A percentile compares a stretch with the other conserved stretches of the same genome.
phyloP scores from a whole-genome alignment of 306 rosid species.

The Calophaca sinica region DNA sequence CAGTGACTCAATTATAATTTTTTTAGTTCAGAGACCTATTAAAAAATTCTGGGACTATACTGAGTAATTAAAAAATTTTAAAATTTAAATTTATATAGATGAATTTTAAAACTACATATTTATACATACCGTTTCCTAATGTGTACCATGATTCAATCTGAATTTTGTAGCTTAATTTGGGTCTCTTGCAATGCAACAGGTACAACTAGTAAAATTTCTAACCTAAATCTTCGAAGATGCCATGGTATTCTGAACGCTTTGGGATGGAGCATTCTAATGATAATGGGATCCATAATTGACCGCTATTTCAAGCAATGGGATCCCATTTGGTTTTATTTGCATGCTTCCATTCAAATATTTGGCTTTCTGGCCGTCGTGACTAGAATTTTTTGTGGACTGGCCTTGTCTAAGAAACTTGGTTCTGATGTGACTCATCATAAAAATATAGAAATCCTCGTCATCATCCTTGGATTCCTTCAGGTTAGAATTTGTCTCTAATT shows the following conservation, averaged over 20 bases:
- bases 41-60: too few species aligned
- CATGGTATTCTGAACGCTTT: slow-evolving; percentile 43
- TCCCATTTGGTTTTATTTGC: slow-evolving; percentile 53
- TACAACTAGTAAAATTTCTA: neutral
- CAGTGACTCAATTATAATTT: too few species aligned
- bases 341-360: slow-evolving; percentile 44
- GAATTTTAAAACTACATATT: too few species aligned
- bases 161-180: neutral
- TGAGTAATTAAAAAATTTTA: too few species aligned
- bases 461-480: slow-evolving; percentile 49
- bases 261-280: slow-evolving; percentile 46
- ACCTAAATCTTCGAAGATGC: slow-evolving; percentile 34
- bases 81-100: too few species aligned
- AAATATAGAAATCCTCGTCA: slow-evolving; percentile 43
- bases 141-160: neutral
- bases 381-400: slow-evolving; percentile 43
- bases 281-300: slow-evolving; percentile 43
- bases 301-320: slow-evolving; percentile 49
- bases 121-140: too few species aligned
- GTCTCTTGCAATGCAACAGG: too few species aligned
- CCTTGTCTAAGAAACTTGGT: slow-evolving; percentile 31
- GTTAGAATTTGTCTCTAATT: slow-evolving; percentile 17
- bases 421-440: slow-evolving; percentile 21
- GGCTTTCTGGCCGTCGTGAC: slow-evolving; percentile 27
- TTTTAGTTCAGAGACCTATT: too few species aligned